Base-by-base conservation (phyloP, 2,329 filamentous ascomycete species). In the Diaporthe sp. region DNA sequence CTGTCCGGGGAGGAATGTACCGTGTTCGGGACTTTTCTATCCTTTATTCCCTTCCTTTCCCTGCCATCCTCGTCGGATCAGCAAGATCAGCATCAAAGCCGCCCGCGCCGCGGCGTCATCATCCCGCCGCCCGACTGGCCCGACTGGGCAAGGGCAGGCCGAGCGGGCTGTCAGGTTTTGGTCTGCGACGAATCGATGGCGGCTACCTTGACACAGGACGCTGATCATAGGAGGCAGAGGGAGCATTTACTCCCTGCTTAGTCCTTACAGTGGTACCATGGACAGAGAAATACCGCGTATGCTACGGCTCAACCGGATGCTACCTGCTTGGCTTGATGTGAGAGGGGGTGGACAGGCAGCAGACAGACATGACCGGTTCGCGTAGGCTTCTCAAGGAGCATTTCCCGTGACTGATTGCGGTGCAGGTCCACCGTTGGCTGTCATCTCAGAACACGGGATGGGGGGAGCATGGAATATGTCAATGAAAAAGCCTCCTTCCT, bases 111-210 rank as follows among this genome's bases (percentile, higher is more conserved):
- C 57, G 71, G 57, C 71, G 58, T 62, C 58, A 67, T 58, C 72
- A 46, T 17, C 61, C 37, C 31, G 25, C 42, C 61, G 28, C 37
- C 70, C 74, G 68, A 22, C 58, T 49, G 53, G 62, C 22, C 65
- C 70, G 70, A 44, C 51, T 17, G 68, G 67, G 28, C 61, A n/a
- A 67, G 42, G 67, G 42, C 65, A 37, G 28, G 67, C 28, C 58
- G 19, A 22, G 19, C 22, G 49, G 31, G 57, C 53, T 37, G 13
- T 61, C 57, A 42, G 42, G 68, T 46, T 55, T 73, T 62, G 42
- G 65, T 15, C 71, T 72, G 71, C 74, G 49, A 65, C 61, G 58
- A 70, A 73, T 75, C 71, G 74, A 70, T 62, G 61, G 46, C 46
- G 25, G 17, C 17, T 28, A 65, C n/a, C 53, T 46, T 49, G 25